Conservation (phyloP, 1,284 basidiomycete species). For the Fomitopsis palustris region DNA sequence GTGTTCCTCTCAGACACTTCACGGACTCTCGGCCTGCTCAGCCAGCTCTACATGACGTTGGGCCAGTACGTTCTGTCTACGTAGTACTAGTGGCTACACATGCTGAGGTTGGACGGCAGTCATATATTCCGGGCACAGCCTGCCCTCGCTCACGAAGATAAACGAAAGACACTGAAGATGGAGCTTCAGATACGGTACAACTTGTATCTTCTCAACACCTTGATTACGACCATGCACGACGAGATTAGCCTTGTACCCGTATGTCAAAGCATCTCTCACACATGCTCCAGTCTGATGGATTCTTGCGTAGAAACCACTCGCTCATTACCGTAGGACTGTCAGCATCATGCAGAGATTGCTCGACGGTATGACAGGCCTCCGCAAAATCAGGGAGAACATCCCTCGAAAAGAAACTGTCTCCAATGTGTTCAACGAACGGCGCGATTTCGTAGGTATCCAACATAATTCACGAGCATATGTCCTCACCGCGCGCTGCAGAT, state of each 20-base stretch:
- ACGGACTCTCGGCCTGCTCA: conserved; percentile 37
- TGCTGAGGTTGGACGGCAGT: conserved; percentile 19
- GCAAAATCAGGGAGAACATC: conserved; percentile 47
- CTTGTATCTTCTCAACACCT: conserved; percentile 35
- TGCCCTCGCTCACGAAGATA: conserved; percentile 29
- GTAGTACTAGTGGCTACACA: too few relatives aligned
- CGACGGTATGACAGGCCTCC: conserved; percentile 43
- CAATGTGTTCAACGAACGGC: conserved; percentile 39
- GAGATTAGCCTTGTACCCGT: conserved; percentile 51
- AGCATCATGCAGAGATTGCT: conserved; percentile 39
- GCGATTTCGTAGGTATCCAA: conserved; percentile 37
- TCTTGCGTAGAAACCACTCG: conserved; percentile 42
- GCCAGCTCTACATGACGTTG: conserved; percentile 43
- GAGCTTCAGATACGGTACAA: conserved; percentile 42
- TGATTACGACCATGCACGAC: conserved; percentile 43
- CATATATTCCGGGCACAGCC: conserved; percentile 35
- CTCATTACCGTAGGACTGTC: conserved; percentile 39
- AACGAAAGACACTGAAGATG: conserved; percentile 36
- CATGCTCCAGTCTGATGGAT: too few relatives aligned
- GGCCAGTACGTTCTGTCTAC: conserved; percentile 33
- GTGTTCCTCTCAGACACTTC: conserved; percentile 42
- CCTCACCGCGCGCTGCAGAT: conserved; percentile 24
- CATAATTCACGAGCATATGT: background rate
- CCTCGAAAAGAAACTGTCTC: conserved; percentile 42
- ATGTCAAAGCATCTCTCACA: conserved; percentile 16